phyloP scores from a whole-genome alignment of 768 basidiomycete genomes.

The Pleurotus sapidus region DNA sequence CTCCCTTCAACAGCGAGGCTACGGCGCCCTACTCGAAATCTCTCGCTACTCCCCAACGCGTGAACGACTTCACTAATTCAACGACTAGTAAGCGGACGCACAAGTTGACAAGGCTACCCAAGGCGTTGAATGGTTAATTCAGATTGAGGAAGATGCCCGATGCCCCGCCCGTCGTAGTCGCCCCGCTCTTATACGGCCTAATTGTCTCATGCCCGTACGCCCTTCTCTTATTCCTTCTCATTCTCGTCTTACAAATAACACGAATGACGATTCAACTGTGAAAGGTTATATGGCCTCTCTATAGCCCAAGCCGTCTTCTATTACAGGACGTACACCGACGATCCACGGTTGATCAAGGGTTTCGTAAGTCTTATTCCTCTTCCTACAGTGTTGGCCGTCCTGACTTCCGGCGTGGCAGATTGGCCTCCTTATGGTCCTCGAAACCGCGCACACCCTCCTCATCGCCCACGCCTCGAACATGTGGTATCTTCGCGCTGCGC shows the following conservation, averaged over 20 bases:
- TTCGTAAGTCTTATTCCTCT: neutral
- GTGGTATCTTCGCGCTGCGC: neutral
- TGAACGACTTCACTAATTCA: no score
- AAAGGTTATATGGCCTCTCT: neutral
- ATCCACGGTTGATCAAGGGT: neutral
- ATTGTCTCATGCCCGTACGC: neutral
- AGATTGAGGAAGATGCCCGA: neutral
- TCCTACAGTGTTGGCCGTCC: neutral
- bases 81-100: no score
- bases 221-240: neutral
- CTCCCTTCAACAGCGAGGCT: no score
- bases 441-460: neutral
- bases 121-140: no score
- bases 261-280: no score
- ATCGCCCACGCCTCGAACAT: neutral
- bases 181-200: slow-evolving; percentile 1
- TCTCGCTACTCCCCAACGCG: no score
- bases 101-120: no score
- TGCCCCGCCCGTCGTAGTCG: neutral
- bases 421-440: neutral
- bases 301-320: neutral
- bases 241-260: neutral
- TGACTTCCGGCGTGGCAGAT: neutral
- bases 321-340: neutral
- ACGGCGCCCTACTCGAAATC: no score